Conservation (phyloP, 495 filamentous ascomycete genomes). For the Neurospora hispaniola region DNA sequence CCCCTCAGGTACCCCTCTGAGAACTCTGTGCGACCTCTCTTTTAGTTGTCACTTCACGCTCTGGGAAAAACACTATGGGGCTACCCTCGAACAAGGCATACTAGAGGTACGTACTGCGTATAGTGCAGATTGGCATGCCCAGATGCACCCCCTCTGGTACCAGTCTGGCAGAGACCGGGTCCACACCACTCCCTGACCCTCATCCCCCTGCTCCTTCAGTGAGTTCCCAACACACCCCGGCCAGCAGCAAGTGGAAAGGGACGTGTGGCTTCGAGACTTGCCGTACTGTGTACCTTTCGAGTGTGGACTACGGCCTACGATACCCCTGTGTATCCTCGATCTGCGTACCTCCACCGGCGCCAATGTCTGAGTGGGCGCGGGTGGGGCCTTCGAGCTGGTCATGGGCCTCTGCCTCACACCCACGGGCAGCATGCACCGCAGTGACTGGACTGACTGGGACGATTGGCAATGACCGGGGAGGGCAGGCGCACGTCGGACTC, state of each 20-base stretch:
- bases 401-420: constrained; percentile 20
- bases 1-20: constrained; percentile 4
- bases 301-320: constrained; percentile 5
- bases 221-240: background rate
- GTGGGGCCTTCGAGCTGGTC: constrained; percentile 23
- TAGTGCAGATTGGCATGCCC: constrained; percentile 18
- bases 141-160: constrained; percentile 14
- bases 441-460: constrained; percentile 2
- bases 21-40: constrained; percentile 12
- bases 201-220: background rate
- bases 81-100: constrained; percentile 10
- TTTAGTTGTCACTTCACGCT: constrained; percentile 1
- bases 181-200: constrained; percentile 10
- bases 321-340: constrained; percentile 8
- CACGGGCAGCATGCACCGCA: constrained; percentile 5
- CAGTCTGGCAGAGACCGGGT: constrained; percentile 13
- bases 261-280: constrained; percentile 8
- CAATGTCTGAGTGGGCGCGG: constrained; percentile 23
- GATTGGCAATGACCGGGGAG: constrained; percentile 13
- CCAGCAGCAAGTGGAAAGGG: background rate
- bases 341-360: constrained; percentile 15
- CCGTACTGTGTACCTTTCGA: constrained; percentile 6
- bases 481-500: background rate
- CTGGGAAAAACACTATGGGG: background rate
- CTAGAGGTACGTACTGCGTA: background rate